These are phyloP conservation scores for Lachancea fermentati DNA, from an alignment of 805 yeast species.

Conservation along the genomic window DNA sequence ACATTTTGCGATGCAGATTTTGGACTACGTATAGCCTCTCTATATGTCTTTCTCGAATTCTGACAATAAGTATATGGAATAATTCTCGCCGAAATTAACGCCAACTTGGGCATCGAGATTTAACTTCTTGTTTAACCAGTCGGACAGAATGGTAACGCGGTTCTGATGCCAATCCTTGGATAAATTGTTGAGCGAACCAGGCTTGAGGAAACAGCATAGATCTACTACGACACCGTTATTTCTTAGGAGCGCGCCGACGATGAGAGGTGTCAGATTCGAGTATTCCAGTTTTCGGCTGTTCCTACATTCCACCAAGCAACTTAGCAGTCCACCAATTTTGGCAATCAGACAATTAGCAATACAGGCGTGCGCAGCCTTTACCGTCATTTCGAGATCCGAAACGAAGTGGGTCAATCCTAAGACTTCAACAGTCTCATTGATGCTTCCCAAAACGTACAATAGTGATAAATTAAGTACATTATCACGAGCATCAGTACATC, in stretches of 20 bases:
- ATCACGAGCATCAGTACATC: constrained; percentile 37
- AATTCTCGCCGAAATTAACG: constrained; percentile 61
- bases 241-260: constrained; percentile 71
- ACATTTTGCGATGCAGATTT: neutral
- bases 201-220: constrained; percentile 70
- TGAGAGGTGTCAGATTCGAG: constrained; percentile 76
- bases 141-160: constrained; percentile 57
- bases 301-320: constrained; percentile 65
- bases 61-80: constrained; percentile 52
- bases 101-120: constrained; percentile 42
- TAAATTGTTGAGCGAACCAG: constrained; percentile 50
- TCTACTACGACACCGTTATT: constrained; percentile 81
- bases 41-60: constrained; percentile 39
- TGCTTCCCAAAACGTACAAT: constrained; percentile 75
- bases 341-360: constrained; percentile 56
- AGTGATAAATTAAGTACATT: constrained; percentile 55
- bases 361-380: constrained; percentile 46
- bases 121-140: constrained; percentile 49
- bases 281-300: constrained; percentile 39
- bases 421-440: constrained; percentile 83
- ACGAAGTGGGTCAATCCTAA: constrained; percentile 91
- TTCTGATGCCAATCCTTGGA: constrained; percentile 73
- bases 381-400: constrained; percentile 67
- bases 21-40: neutral
- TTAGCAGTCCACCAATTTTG: constrained; percentile 74